Evolutionary conservation across 495 filamentous ascomycete species (phyloP).

Genomic region (Pseudotulostoma volvatum): DNA sequence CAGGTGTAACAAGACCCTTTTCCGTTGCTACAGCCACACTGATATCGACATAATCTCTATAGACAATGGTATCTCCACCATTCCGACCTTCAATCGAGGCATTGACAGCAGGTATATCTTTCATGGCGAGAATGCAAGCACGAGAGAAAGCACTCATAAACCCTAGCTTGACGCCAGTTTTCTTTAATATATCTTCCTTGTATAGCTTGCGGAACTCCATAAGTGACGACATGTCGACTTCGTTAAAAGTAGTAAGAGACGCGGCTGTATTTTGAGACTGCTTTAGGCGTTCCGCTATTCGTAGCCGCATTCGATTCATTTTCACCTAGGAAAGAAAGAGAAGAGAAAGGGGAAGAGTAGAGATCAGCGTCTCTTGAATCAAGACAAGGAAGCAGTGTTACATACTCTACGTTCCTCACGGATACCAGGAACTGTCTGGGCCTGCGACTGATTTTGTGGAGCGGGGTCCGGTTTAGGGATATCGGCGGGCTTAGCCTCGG

Average conservation of each 20-base stretch:
- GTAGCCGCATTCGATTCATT: conserved; percentile 98
- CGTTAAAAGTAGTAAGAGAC: conserved; percentile 95
- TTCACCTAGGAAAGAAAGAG: conserved; percentile 48
- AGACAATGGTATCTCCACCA: conserved; percentile 93
- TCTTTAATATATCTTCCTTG: conserved; percentile 91
- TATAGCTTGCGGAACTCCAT: conserved; percentile 96
- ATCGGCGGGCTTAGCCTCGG: conserved; percentile 17
- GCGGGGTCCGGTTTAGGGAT: conserved; percentile 4
- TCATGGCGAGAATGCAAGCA: conserved; percentile 84
- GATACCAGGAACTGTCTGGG: conserved; percentile 39
- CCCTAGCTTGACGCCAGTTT: conserved; percentile 90
- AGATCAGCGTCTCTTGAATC: too few relatives aligned
- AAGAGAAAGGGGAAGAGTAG: conserved; percentile 3
- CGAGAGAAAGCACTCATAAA: conserved; percentile 98
- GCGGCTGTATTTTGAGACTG: conserved; percentile 98
- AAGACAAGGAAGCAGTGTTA: conserved; percentile 4
- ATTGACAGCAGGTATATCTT: conserved; percentile 87
- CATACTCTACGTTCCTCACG: conserved; percentile 81
- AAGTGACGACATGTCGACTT: conserved; percentile 96
- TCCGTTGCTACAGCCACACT: conserved; percentile 95
- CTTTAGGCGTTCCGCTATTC: conserved; percentile 94
- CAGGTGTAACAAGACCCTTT: conserved; percentile 92
- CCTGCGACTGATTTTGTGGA: too few relatives aligned
- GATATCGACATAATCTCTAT: conserved; percentile 94
- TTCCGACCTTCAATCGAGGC: conserved; percentile 93